These are phyloP conservation scores for Daldinia decipiens DNA, from an alignment of 495 filamentous ascomycete genomes.

Conservation along the genomic window DNA sequence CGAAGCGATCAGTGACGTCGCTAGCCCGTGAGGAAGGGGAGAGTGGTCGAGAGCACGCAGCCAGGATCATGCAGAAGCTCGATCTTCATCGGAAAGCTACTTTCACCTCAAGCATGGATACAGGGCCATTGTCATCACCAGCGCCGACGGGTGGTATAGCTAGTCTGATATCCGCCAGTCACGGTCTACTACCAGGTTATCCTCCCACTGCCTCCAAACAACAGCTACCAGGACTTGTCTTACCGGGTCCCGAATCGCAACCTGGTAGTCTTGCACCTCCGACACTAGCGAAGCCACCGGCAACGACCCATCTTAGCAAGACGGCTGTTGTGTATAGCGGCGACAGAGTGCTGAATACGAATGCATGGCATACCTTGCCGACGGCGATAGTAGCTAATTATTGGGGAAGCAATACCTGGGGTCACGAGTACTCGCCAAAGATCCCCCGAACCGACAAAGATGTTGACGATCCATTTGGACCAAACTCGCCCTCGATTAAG, in stretches of 20 bases:
- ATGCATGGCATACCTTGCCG: constrained; percentile 75
- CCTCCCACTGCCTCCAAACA: constrained; percentile 42
- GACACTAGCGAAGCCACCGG: constrained; percentile 86
- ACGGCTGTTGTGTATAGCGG: constrained; percentile 83
- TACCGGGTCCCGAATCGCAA: constrained; percentile 48
- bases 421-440: constrained; percentile 71
- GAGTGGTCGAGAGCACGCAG: constrained; percentile 77
- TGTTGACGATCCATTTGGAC: constrained; percentile 61
- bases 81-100: constrained; percentile 87
- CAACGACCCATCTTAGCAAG: constrained; percentile 87
- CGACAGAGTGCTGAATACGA: constrained; percentile 73
- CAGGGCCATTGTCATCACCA: constrained; percentile 50
- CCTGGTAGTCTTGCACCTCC: constrained; percentile 78
- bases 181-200: constrained; percentile 75
- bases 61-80: constrained; percentile 89
- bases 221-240: constrained; percentile 32
- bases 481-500: constrained; percentile 50
- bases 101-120: constrained; percentile 55
- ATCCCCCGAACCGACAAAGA: constrained; percentile 49
- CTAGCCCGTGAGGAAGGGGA: constrained; percentile 68
- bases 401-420: constrained; percentile 90
- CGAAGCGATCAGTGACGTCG: constrained; percentile 59
- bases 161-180: constrained; percentile 85
- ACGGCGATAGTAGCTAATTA: constrained; percentile 89
- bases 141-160: constrained; percentile 75